Conservation (phyloP, 192 early-diverging fungal species). For the Backusella circina region DNA sequence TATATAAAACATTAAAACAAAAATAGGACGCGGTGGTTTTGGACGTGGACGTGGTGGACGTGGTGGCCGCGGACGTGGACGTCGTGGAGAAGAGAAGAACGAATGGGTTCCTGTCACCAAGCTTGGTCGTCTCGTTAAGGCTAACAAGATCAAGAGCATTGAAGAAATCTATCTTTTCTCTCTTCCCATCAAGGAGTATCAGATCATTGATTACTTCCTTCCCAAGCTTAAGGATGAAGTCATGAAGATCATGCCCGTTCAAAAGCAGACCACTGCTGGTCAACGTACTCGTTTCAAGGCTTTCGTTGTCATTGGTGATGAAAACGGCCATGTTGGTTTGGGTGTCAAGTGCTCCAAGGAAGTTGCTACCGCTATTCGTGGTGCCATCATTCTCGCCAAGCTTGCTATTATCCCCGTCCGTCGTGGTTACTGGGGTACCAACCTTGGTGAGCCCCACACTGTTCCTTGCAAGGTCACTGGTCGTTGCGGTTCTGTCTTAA, state of each 20-base stretch:
- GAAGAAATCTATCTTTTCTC: conserved; percentile 98
- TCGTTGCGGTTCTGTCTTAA: conserved; percentile 90
- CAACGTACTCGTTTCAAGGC: conserved; percentile 99
- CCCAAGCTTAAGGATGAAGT: conserved; percentile 98
- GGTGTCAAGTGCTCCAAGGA: conserved; percentile 99
- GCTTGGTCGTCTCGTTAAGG: conserved; percentile 98
- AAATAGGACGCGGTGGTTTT: conserved; percentile 34
- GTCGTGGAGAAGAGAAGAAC: conserved; percentile 36
- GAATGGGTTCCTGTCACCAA: conserved; percentile 89
- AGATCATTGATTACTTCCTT: conserved; percentile 95
- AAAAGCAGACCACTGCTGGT: conserved; percentile 99
- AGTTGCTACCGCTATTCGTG: conserved; percentile 97
- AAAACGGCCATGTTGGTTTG: conserved; percentile 96
- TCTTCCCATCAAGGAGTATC: conserved; percentile 99
- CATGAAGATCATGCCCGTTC: conserved; percentile 99
- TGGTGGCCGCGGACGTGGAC: conserved; percentile 39
- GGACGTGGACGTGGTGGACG: conserved; percentile 38
- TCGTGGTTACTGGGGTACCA: conserved; percentile 98
- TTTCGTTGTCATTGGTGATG: conserved; percentile 98
- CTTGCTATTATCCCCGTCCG: conserved; percentile 97
- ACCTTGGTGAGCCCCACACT: conserved; percentile 96
- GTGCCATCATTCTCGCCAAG: conserved; percentile 99
- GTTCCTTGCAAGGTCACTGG: conserved; percentile 97
- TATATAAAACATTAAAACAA: not conserved
- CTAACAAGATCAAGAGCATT: conserved; percentile 94